A percentile compares a stretch with the other conserved stretches of the same genome.
phyloP scores from a whole-genome alignment of 371 early-diverging fungal species.

The Apophysomyces ossiformis region DNA sequence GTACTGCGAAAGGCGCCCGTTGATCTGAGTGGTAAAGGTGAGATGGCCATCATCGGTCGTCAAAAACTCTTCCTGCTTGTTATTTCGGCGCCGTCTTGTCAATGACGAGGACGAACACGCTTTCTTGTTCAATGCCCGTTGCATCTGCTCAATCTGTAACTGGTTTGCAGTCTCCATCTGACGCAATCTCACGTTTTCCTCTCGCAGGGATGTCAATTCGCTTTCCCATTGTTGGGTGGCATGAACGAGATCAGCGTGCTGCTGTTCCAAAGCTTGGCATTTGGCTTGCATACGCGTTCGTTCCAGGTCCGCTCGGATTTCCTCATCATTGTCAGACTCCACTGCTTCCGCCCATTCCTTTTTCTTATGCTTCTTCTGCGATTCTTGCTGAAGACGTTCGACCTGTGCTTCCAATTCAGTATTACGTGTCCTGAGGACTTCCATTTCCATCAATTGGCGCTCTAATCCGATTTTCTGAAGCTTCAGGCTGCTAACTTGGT shows the following conservation, averaged over 20 bases:
- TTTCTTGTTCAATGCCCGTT: slow-evolving; percentile 21
- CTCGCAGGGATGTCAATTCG: slow-evolving; percentile 14
- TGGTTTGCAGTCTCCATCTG: slow-evolving; percentile 31
- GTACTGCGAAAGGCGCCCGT: slow-evolving; percentile 42
- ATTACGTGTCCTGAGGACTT: slow-evolving; percentile 22
- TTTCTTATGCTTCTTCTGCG: neutral
- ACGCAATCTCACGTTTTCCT: slow-evolving; percentile 34
- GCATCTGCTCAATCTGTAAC: slow-evolving; percentile 37
- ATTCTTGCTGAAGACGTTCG: slow-evolving; percentile 1
- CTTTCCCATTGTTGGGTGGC: slow-evolving; percentile 1
- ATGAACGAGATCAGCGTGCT: neutral
- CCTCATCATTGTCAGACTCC: slow-evolving; percentile 2
- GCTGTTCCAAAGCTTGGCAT: slow-evolving; percentile 17
- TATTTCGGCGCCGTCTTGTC: slow-evolving; percentile 1
- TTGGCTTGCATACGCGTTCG: neutral
- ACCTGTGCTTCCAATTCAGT: slow-evolving; percentile 21
- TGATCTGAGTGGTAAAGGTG: slow-evolving; percentile 47
- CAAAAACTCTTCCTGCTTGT: slow-evolving; percentile 18
- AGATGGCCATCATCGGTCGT: slow-evolving; percentile 38
- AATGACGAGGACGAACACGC: no score
- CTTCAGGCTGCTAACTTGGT: slow-evolving; percentile 21
- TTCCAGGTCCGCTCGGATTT: slow-evolving; percentile 6
- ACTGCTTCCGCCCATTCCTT: slow-evolving; percentile 7
- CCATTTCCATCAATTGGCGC: slow-evolving; percentile 32
- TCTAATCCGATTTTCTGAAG: slow-evolving; percentile 27